Evolutionary conservation across 495 filamentous ascomycete genomes (phyloP).

Genomic region (Podospora conica): DNA sequence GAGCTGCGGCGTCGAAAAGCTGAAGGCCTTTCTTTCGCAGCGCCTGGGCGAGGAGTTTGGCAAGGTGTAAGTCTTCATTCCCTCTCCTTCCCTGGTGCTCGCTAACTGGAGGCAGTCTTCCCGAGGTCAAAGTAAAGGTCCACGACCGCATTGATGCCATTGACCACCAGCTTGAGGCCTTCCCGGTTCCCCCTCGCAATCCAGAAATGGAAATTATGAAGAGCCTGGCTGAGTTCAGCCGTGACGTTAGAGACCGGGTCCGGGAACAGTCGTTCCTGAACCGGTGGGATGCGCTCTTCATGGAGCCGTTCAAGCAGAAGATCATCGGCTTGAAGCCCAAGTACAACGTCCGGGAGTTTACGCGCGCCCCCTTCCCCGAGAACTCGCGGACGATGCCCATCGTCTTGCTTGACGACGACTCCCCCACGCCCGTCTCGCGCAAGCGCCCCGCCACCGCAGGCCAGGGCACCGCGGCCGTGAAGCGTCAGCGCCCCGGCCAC

Average conservation of each 20-base stretch:
- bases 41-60: slow-evolving; percentile 53
- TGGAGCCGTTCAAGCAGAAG: slow-evolving; percentile 30
- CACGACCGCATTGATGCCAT: slow-evolving; percentile 42
- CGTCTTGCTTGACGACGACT: slow-evolving; percentile 24
- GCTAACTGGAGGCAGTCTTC: slow-evolving; percentile 39
- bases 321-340: slow-evolving; percentile 39
- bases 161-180: slow-evolving; percentile 37
- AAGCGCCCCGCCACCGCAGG: slow-evolving; percentile 4
- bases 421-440: slow-evolving; percentile 16
- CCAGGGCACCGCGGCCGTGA: slow-evolving; percentile 7
- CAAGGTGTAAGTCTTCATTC: slow-evolving; percentile 33
- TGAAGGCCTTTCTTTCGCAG: slow-evolving; percentile 50
- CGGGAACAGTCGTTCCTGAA: slow-evolving; percentile 25
- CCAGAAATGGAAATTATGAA: slow-evolving; percentile 44
- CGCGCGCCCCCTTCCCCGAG: not conserved
- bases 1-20: slow-evolving; percentile 52
- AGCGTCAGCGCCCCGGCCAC: slow-evolving; percentile 12
- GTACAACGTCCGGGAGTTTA: slow-evolving; percentile 29
- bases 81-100: not conserved
- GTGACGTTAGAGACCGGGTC: slow-evolving; percentile 33
- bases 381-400: not conserved
- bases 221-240: slow-evolving; percentile 37
- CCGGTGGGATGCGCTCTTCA: slow-evolving; percentile 22
- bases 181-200: slow-evolving; percentile 52
- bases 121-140: slow-evolving; percentile 53